Base-by-base conservation (phyloP, 345 rosid species). In the Euphorbia pulcherrima region DNA sequence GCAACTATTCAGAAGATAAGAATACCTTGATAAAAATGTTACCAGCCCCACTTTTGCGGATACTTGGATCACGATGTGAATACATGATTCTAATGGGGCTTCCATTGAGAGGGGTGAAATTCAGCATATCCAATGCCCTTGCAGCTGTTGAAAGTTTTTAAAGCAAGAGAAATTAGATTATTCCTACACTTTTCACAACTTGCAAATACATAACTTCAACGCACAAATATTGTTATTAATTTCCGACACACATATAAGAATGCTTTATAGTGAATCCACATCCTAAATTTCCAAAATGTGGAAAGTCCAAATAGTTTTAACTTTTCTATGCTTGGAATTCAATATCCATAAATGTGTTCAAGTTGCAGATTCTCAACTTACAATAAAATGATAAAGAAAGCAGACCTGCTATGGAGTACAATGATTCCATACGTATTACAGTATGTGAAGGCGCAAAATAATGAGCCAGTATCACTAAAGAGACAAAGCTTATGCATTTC, bases 41-140 rank as follows among this genome's bases (percentile, higher is more conserved):
- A 39, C 99, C 97, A n/a, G 95, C 67, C 46, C 99, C 99, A 85
- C 97, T 91, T 78, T 80, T 86, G 60, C 90, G 90, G 72, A 83
- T 64, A 61, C 85, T 87, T 9, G 92, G 89, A 67, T 88, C 92
- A 29, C 93, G 90, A 61, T 83, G 93, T 56, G 97, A 93, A 74
- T 86, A 87, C 97, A 89, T 89, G 47, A 93, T 72, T 82, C 98
- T 83, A 21, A 93, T 82, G 39, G 92, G 83, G 62, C 76, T 87
- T 26, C 90, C 97, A 80, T 90, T 85, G 29, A 93, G 74, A 70
- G 90, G 87, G 29, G 90, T 76, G 72, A 82, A 93, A 75, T 93
- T 93, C 62, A 93, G 83, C 71, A 81, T 8, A 27, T 93, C 94
- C 82, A 93, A 46, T 35, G 97, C 98, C 83, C 85, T 85, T 20